Evolutionary conservation across 2,329 filamentous ascomycete species (phyloP).

Genomic region (Fusarium sp.): DNA sequence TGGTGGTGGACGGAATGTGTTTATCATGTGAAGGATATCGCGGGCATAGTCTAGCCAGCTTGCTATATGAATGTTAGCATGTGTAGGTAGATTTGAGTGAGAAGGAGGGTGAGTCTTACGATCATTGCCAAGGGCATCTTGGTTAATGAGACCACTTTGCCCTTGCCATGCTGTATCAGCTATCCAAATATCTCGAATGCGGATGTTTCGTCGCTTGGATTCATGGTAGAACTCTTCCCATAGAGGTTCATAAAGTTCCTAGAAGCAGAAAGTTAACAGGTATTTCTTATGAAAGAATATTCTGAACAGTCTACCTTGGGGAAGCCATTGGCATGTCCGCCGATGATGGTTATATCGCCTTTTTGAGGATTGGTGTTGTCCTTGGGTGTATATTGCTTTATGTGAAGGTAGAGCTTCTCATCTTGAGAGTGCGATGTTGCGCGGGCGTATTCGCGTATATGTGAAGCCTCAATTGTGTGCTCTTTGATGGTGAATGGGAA

Average conservation of each 20-base stretch:
- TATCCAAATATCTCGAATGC: conserved; percentile 88
- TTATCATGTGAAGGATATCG: conserved; percentile 87
- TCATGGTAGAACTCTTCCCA: conserved; percentile 83
- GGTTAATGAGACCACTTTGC: conserved; percentile 81
- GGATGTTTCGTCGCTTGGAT: conserved; percentile 69
- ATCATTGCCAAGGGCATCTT: conserved; percentile 82
- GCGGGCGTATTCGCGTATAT: conserved; percentile 84
- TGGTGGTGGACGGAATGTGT: conserved; percentile 82
- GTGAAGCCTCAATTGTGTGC: conserved; percentile 78
- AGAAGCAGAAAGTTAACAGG: not conserved
- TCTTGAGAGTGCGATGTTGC: conserved; percentile 80
- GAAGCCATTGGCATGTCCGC: conserved; percentile 90
- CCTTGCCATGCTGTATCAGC: conserved; percentile 91
- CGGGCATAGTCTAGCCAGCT: conserved; percentile 88
- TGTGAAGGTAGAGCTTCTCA: conserved; percentile 76
- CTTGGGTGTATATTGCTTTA: conserved; percentile 90
- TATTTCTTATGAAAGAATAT: not conserved
- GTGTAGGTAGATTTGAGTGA: not conserved
- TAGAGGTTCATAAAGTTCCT: conserved; percentile 93
- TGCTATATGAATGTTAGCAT: conserved; percentile 29
- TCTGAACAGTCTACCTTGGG: conserved; percentile 73
- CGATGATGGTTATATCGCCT: conserved; percentile 87
- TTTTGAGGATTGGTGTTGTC: conserved; percentile 75
- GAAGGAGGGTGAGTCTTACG: conserved; percentile 63
- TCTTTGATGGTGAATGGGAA: conserved; percentile 73